These are phyloP conservation scores for Plasmodium relictum DNA, from an alignment of 169 alveolate species.

Conservation along the genomic window DNA sequence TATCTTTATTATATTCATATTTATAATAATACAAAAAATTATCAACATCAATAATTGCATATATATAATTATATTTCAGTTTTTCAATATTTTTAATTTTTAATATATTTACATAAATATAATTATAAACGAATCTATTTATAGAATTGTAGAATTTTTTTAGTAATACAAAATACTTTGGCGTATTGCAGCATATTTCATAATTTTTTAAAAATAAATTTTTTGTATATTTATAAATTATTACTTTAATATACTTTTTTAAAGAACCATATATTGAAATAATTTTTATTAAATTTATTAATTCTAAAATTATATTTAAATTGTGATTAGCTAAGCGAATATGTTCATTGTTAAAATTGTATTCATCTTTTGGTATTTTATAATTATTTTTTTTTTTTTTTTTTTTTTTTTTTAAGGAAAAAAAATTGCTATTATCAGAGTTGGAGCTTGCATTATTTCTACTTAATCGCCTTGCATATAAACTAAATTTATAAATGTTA, in stretches of 20 bases:
- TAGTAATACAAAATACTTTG: constrained; percentile 47
- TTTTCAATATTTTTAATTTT: constrained; percentile 51
- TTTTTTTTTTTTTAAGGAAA: constrained; percentile 45
- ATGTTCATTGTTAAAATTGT: constrained; percentile 48
- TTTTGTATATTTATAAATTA: constrained; percentile 43
- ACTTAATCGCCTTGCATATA: constrained; percentile 53
- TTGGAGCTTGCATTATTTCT: constrained; percentile 8
- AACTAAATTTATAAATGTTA: constrained; percentile 49
- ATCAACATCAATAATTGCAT: constrained; percentile 71
- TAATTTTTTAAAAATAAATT: constrained; percentile 56
- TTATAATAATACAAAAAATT: constrained; percentile 56
- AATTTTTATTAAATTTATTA: constrained; percentile 59
- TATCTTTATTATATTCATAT: constrained; percentile 66
- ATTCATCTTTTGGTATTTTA: constrained; percentile 67
- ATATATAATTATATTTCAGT: constrained; percentile 55
- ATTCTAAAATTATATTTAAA: constrained; percentile 49
- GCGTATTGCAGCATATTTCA: constrained; percentile 33
- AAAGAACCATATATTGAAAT: constrained; percentile 68
- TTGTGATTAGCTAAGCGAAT: constrained; percentile 59
- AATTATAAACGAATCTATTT: constrained; percentile 18
- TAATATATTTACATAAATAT: constrained; percentile 69
- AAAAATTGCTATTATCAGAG: constrained; percentile 54
- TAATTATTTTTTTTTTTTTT: constrained; percentile 39
- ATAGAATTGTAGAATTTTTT: constrained; percentile 50
- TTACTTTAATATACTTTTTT: constrained; percentile 63